Conservation (phyloP, 768 basidiomycete species). For the Russula brevipes region DNA sequence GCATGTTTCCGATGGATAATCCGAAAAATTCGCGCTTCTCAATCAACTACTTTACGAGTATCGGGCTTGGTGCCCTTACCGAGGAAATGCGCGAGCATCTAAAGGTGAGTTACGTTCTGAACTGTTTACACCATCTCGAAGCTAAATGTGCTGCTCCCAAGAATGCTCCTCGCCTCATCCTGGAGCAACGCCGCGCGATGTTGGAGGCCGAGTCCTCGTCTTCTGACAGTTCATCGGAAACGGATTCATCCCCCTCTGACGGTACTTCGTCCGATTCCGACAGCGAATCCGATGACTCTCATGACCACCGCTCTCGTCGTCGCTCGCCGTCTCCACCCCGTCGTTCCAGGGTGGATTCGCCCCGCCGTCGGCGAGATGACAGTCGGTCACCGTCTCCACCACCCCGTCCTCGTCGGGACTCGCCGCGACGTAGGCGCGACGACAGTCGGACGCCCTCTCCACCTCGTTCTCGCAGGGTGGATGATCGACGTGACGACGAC, state of each 20-base stretch:
- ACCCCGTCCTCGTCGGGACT: conserved; percentile 26
- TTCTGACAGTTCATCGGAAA: conserved; percentile 36
- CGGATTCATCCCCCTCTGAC: conserved; percentile 41
- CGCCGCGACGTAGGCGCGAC: conserved; percentile 10
- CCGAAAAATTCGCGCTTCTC: conserved; percentile 95
- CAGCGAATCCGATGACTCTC: conserved; percentile 34
- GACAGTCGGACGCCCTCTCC: conserved; percentile 18
- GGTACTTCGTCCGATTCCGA: conserved; percentile 38
- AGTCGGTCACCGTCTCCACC: conserved; percentile 24
- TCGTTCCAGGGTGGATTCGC: conserved; percentile 26
- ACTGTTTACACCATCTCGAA: not conserved
- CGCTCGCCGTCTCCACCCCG: conserved; percentile 35
- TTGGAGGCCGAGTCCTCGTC: conserved; percentile 60
- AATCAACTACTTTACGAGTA: conserved; percentile 97
- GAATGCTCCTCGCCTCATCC: conserved; percentile 89
- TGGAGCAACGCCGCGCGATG: conserved; percentile 90
- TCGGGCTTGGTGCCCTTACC: conserved; percentile 84
- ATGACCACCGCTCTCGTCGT: conserved; percentile 29
- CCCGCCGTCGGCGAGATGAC: conserved; percentile 23
- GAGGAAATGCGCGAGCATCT: conserved; percentile 97
- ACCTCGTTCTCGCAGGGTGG: conserved; percentile 13
- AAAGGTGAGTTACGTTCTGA: conserved; percentile 50
- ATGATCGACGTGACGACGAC: conserved; percentile 1
- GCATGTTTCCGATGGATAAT: conserved; percentile 94
- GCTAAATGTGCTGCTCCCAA: conserved; percentile 31